Evolutionary conservation across 1,284 basidiomycete species (phyloP).

Genomic region (Ganoderma leucocontextum): DNA sequence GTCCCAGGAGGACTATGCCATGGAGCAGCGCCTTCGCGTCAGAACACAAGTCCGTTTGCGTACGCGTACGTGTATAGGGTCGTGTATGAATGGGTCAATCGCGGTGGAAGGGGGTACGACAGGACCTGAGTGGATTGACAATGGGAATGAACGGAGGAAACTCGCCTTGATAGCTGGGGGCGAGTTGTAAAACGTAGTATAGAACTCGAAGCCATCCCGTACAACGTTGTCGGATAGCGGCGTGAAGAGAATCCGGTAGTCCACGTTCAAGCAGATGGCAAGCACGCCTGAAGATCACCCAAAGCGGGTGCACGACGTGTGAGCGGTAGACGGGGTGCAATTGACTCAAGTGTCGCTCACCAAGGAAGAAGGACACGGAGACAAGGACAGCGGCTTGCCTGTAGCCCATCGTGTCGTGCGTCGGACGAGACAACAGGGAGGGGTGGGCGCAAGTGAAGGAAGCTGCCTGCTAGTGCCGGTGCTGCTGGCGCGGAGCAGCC

Average conservation of each 20-base stretch:
- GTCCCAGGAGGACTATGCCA: conserved; percentile 78
- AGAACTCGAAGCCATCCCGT: conserved; percentile 85
- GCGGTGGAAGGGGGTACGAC: background rate
- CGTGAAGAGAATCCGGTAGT: conserved; percentile 82
- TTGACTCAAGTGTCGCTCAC: conserved; percentile 34
- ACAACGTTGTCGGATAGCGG: conserved; percentile 68
- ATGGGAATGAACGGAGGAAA: conserved; percentile 12
- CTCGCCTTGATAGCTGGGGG: conserved; percentile 88
- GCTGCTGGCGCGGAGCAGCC: background rate
- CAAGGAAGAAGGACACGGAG: conserved; percentile 85
- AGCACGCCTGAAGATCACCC: conserved; percentile 67
- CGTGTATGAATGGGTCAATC: background rate
- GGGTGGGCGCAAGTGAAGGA: background rate
- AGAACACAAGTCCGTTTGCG: conserved; percentile 6
- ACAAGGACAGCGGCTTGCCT: conserved; percentile 83
- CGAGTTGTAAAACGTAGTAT: conserved; percentile 89
- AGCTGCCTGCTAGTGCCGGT: background rate
- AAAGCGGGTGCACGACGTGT: conserved; percentile 13
- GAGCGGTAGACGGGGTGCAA: conserved; percentile 14
- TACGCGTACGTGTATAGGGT: background rate
- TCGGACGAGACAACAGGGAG: background rate
- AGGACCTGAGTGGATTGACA: background rate
- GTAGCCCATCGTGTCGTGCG: conserved; percentile 74
- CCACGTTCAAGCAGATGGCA: conserved; percentile 89
- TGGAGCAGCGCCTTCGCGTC: conserved; percentile 78